Evolutionary conservation across 805 yeast genomes (phyloP), one percentile per base, ranked within the genome.

Genomic region (Blastobotrys chiropterorum): DNA sequence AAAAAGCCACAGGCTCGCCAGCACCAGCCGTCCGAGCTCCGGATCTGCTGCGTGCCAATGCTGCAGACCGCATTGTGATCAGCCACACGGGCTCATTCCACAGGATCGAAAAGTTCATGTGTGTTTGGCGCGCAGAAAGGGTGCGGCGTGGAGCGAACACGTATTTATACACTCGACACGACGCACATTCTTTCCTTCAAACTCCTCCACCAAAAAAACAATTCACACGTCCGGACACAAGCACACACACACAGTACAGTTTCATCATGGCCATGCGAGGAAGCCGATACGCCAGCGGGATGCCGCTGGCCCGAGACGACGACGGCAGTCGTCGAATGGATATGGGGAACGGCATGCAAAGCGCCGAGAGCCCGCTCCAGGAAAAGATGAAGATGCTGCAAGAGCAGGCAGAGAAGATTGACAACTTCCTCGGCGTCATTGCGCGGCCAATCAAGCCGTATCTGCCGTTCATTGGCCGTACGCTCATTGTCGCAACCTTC

Each of bases 401-500:
- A 42, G 49, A 51, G 40, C 17, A 50, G 21, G 61, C 70, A 8
- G 60, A 62, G 50, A 44, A 59, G 21, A 48, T 66, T 17, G 72
- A 69, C 56, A 57, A 62, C 50, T 47, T 57, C 21, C 55, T 69
- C 17, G 69, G 70, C 50, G 62, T 59, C 44, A 49, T 63, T 31
- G 67, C 66, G 34, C 60, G 59, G 39, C 72, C 72, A 8, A 47
- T 69, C 49, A 64, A 67, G 61, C 72, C 72, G 17, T 69, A 70
- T 62, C 83, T 90, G 47, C 97, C 98, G 6, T 82, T 82, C 19
- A 80, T 92, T 61, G 98, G 97, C 39, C 78, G 98, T 53, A 81
- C 87, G 55, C 79, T 90, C 58, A 90, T 92, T 56, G 96, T 92
- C 51, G 95, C 96, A 47, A 94, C 98, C 0, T 92, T 90, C 66